A percentile compares a stretch with the other conserved stretches of the same genome.
These are phyloP conservation scores for Pyrenophora graminea DNA, from an alignment of 2,329 filamentous ascomycete genomes.

Conservation along the genomic window DNA sequence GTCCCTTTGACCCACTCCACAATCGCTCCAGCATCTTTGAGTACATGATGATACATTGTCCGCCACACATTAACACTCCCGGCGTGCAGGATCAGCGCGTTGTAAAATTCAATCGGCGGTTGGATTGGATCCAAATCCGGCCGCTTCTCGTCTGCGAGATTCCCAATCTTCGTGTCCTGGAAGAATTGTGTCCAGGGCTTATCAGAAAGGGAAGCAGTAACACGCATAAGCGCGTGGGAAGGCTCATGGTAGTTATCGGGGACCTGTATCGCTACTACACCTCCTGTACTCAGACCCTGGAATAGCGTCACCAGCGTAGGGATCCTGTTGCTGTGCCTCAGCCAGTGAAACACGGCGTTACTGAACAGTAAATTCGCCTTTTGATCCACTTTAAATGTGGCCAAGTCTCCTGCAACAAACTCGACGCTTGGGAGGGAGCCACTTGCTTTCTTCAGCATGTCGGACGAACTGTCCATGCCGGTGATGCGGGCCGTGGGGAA, in stretches of 20 bases:
- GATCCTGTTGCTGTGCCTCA: slow-evolving; percentile 52
- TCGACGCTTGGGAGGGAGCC: slow-evolving; percentile 42
- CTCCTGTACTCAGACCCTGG: slow-evolving; percentile 47
- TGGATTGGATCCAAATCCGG: slow-evolving; percentile 57
- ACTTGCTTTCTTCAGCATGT: slow-evolving; percentile 60
- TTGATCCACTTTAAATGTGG: slow-evolving; percentile 43
- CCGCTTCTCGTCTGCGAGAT: slow-evolving; percentile 7
- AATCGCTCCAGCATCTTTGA: slow-evolving; percentile 55
- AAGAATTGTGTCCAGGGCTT: slow-evolving; percentile 49
- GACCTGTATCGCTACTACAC: slow-evolving; percentile 60
- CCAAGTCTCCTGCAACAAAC: slow-evolving; percentile 55
- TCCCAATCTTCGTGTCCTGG: slow-evolving; percentile 20
- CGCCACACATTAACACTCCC: slow-evolving; percentile 58
- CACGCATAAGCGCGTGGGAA: slow-evolving; percentile 57
- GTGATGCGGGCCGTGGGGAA: slow-evolving; percentile 55
- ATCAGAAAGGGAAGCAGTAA: slow-evolving; percentile 37
- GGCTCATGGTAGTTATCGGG: slow-evolving; percentile 58
- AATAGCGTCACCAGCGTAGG: slow-evolving; percentile 53
- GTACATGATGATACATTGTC: slow-evolving; percentile 58
- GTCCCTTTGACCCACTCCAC: slow-evolving; percentile 66
- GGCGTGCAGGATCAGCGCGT: slow-evolving; percentile 50
- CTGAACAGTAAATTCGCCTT: slow-evolving; percentile 53
- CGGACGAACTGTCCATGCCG: slow-evolving; percentile 60
- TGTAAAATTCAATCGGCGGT: slow-evolving; percentile 53
- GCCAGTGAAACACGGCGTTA: slow-evolving; percentile 66